Evolutionary conservation across 208 protist genomes (phyloP), one percentile per base, ranked within the genome.

Genomic region (Acanthamoeba royreba): DNA sequence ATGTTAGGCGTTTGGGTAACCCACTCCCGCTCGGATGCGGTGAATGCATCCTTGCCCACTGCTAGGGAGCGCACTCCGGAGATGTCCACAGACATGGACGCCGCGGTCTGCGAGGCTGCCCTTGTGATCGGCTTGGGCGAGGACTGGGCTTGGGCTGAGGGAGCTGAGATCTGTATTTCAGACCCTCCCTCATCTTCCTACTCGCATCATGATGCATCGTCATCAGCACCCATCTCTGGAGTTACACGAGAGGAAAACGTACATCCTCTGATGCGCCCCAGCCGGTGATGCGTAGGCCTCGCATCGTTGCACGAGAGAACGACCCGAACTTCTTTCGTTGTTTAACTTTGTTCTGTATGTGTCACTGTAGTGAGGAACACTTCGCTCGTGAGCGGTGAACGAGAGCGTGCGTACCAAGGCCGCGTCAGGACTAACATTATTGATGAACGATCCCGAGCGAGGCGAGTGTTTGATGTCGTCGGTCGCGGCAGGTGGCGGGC

Each of bases 1-100:
- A 55, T 85, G 74, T 85, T 85, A n/a, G 74, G 40, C 9, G 74
- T 55, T 22, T 53, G 74, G 74, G 74, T 85, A n/a, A 85, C 74
- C 74, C 74, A 85, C 74, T 85, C 74, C 2, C 46, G 40, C 40
- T 85, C 74, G 19, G 15, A 25, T 25, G 58, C 19, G 2, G 58
- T 69, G n/a, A 69, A 35, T 25, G 58, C 58, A 33, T 69, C 58
- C 28, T 69, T 69, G 58, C 58, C 58, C 58, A 69, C 58, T n/a
- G n/a, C n/a, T n/a, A n/a, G n/a, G n/a, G n/a, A n/a, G n/a, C n/a
- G n/a, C n/a, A n/a, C n/a, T n/a, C n/a, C n/a, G n/a, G n/a, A n/a
- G n/a, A n/a, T n/a, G n/a, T n/a, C n/a, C n/a, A n/a, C n/a, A n/a
- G n/a, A n/a, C 13, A 25, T 4, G 58, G 40, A 69, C 5, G 58